Conservation (phyloP, 495 filamentous ascomycete species). For the Cetradonia linearis region DNA sequence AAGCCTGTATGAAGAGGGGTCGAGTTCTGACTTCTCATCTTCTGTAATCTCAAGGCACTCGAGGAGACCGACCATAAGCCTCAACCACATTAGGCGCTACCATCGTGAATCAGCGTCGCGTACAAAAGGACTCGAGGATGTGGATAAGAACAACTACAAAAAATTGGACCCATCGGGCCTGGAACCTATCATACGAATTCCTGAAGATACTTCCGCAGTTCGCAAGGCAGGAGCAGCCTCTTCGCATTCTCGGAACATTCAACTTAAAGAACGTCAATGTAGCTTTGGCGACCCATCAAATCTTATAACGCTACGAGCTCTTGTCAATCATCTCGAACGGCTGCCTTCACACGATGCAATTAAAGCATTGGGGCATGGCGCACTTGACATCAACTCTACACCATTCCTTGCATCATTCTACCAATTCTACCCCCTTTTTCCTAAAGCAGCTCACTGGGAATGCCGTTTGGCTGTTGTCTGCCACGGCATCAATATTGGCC, state of each 20-base stretch:
- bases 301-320: neutral
- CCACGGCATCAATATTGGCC: conserved; percentile 32
- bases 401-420: conserved; percentile 42
- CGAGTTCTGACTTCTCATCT: conserved; percentile 13
- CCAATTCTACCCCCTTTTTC: conserved; percentile 27
- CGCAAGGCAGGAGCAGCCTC: neutral
- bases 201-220: neutral
- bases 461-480: conserved; percentile 31
- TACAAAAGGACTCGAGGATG: neutral
- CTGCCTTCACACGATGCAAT: neutral
- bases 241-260: neutral
- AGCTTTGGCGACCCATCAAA: neutral
- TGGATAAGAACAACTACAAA: too few species aligned
- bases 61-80: conserved; percentile 23
- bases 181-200: neutral
- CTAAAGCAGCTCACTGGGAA: conserved; percentile 28
- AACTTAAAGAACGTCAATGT: neutral
- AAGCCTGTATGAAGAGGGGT: conserved; percentile 8
- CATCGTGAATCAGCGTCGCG: neutral
- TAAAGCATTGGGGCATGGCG: neutral
- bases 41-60: conserved; percentile 26
- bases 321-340: neutral
- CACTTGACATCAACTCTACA: conserved; percentile 29
- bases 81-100: neutral
- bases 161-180: neutral